Evolutionary conservation across 169 alveolate species (phyloP).

Genomic region (Neospora caninum): DNA sequence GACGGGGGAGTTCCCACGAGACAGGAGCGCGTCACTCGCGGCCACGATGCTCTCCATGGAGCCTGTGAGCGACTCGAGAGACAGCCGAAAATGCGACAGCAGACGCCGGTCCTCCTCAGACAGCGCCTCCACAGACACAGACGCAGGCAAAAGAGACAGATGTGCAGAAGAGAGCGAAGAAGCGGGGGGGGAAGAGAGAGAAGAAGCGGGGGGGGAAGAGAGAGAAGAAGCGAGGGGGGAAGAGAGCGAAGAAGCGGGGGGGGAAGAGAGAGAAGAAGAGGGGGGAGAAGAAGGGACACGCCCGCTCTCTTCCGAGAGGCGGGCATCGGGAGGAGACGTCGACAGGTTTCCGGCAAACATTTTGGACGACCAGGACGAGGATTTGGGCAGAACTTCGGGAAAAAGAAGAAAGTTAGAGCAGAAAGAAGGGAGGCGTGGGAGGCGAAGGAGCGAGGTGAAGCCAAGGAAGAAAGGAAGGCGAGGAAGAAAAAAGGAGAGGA

Average conservation of each 20-base stretch:
- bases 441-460: background rate
- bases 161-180: background rate
- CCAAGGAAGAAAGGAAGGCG: background rate
- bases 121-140: background rate
- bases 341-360: too few relatives aligned
- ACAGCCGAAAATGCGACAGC: background rate
- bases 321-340: too few relatives aligned
- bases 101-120: constrained; percentile 16
- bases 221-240: background rate
- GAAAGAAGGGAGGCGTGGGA: background rate
- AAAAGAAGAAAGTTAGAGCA: too few relatives aligned
- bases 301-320: too few relatives aligned
- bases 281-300: background rate
- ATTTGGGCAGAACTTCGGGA: background rate
- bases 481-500: too few relatives aligned
- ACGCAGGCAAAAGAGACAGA: background rate
- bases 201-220: background rate
- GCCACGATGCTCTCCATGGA: constrained; percentile 4
- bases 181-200: background rate
- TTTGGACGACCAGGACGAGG: too few relatives aligned
- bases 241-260: too few relatives aligned
- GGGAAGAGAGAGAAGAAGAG: too few relatives aligned
- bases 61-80: background rate
- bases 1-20: background rate
- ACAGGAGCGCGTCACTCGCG: constrained; percentile 4